A percentile compares a stretch with the other conserved stretches of the same genome.
phyloP scores from a whole-genome alignment of 495 filamentous ascomycete genomes.

The Hypoxylon fuscum region DNA sequence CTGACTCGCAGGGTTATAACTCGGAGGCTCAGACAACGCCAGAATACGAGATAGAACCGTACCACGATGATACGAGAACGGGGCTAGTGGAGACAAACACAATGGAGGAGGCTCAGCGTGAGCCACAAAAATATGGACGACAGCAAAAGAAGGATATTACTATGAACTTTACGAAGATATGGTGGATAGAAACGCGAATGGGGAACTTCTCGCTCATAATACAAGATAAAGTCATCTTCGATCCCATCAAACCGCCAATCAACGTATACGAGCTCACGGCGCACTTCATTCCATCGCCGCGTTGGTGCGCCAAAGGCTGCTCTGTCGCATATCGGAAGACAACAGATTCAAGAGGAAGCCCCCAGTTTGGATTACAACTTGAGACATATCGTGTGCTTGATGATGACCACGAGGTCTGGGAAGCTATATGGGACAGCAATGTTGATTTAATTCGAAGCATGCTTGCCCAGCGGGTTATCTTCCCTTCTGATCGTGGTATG shows the following conservation, averaged over 20 bases:
- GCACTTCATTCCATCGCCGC: neutral
- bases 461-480: neutral
- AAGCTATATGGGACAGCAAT: neutral
- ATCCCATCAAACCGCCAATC: neutral
- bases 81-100: neutral
- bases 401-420: neutral
- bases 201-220: neutral
- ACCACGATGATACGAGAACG: neutral
- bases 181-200: neutral
- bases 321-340: neutral
- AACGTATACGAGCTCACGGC: neutral
- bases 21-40: neutral
- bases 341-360: neutral
- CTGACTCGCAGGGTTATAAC: neutral
- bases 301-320: neutral
- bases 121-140: neutral
- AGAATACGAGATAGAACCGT: neutral
- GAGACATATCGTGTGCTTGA: constrained; percentile 1
- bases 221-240: neutral
- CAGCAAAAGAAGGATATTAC: neutral
- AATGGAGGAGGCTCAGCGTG: too few relatives aligned
- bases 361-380: neutral
- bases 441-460: neutral
- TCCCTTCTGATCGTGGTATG: neutral
- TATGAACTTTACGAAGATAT: neutral